phyloP scores from a whole-genome alignment of 805 yeast genomes.

The Candida tammaniensis region DNA sequence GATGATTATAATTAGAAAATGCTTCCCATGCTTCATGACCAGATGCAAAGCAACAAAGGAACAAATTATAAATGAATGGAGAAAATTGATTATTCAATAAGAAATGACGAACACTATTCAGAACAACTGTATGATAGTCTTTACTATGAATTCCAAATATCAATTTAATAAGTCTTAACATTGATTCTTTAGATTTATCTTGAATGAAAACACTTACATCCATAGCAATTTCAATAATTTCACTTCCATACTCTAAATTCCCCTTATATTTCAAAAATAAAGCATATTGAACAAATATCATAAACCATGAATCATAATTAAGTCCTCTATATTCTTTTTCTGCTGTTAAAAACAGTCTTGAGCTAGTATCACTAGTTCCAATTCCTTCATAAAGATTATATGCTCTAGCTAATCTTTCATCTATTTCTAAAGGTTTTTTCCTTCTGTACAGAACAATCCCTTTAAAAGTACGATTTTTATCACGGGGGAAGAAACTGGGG shows the following conservation, averaged over 20 bases:
- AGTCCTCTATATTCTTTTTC: conserved; percentile 70
- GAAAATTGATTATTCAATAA: conserved; percentile 74
- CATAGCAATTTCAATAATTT: conserved; percentile 67
- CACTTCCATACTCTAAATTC: conserved; percentile 51
- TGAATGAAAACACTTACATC: conserved; percentile 76
- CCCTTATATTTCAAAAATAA: conserved; percentile 61
- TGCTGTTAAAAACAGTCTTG: conserved; percentile 42
- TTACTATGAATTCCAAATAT: conserved; percentile 48
- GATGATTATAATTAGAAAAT: conserved; percentile 77
- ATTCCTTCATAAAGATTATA: conserved; percentile 62
- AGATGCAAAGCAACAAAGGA: conserved; percentile 62
- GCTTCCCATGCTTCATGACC: conserved; percentile 58
- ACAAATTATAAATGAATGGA: conserved; percentile 61
- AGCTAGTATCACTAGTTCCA: conserved; percentile 22
- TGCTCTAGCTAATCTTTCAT: conserved; percentile 68
- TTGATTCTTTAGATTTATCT: conserved; percentile 55
- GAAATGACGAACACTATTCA: conserved; percentile 59
- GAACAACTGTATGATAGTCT: conserved; percentile 50
- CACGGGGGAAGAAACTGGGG: conserved; percentile 74
- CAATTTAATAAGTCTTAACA: conserved; percentile 65
- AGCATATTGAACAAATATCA: conserved; percentile 75
- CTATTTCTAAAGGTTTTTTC: conserved; percentile 61
- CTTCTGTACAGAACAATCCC: conserved; percentile 65
- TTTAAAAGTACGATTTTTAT: conserved; percentile 64
- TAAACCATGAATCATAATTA: conserved; percentile 79